Conservation (phyloP, 164 flowering plant genomes). For the Akebia trifoliata region DNA sequence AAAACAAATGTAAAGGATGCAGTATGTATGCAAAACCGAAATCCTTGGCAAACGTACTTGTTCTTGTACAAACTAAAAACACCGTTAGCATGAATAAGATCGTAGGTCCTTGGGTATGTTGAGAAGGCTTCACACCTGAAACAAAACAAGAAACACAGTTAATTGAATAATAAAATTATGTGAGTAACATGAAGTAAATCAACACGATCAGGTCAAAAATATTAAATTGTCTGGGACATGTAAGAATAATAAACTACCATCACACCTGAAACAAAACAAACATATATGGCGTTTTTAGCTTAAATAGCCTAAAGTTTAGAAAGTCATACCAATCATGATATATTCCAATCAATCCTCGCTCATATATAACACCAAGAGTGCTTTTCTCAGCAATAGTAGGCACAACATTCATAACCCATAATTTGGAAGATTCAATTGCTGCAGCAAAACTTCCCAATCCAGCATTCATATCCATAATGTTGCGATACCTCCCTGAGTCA, state of each 20-base stretch:
- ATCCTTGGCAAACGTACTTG: conserved; percentile 44
- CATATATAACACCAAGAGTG: conserved; percentile 71
- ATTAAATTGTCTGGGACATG: too few species aligned
- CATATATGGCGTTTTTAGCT: not conserved
- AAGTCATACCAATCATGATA: conserved; percentile 86
- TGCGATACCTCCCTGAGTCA: conserved; percentile 82
- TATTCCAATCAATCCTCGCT: conserved; percentile 89
- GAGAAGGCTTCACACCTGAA: conserved; percentile 95
- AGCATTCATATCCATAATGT: conserved; percentile 97
- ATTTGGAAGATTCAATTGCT: conserved; percentile 59
- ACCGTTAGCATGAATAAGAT: conserved; percentile 79
- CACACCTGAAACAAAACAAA: conserved; percentile 58
- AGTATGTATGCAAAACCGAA: not conserved
- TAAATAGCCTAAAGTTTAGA: not conserved
- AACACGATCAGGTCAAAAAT: not conserved
- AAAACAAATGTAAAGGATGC: not conserved
- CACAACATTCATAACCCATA: conserved; percentile 94
- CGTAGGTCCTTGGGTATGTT: conserved; percentile 94
- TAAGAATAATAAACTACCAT: too few species aligned
- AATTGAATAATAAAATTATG: not conserved
- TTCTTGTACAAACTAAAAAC: conserved; percentile 78
- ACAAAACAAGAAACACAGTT: not conserved
- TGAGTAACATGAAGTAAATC: not conserved
- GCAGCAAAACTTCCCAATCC: conserved; percentile 94
- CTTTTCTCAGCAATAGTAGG: conserved; percentile 79